A percentile compares a stretch with the other conserved stretches of the same genome.
phyloP scores from a whole-genome alignment of 805 yeast species.

The Wickerhamiella brachini region DNA sequence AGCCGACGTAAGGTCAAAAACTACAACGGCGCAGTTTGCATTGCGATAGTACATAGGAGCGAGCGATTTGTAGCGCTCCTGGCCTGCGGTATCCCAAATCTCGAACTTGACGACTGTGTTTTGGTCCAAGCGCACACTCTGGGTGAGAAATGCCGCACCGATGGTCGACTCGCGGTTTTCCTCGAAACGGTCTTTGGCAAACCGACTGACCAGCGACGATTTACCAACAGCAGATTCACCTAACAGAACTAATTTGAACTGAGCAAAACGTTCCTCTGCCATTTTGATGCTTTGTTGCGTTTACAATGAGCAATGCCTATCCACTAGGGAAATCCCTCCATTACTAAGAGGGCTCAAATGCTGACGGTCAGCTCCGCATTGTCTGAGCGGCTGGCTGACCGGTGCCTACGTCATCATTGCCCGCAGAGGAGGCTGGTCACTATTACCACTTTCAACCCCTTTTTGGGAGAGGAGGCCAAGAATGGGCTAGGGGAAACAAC shows the following conservation, averaged over 20 bases:
- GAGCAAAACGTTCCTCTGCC: constrained; percentile 26
- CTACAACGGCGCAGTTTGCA: constrained; percentile 73
- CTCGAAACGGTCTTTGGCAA: constrained; percentile 57
- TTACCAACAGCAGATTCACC: constrained; percentile 80
- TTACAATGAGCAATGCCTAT: background rate
- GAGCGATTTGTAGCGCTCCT: constrained; percentile 66
- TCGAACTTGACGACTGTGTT: constrained; percentile 34
- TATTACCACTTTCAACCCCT: background rate
- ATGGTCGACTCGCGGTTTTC: constrained; percentile 78
- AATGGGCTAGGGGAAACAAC: too few species aligned
- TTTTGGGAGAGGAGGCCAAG: too few species aligned
- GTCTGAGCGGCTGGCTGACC: too few species aligned
- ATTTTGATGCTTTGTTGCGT: background rate
- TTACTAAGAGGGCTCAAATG: background rate
- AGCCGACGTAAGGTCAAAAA: constrained; percentile 62
- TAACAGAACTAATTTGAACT: constrained; percentile 56
- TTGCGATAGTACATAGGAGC: constrained; percentile 79
- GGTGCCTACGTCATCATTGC: background rate
- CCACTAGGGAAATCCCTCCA: background rate
- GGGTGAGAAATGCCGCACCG: constrained; percentile 97
- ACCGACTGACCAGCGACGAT: constrained; percentile 67
- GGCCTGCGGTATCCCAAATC: constrained; percentile 92
- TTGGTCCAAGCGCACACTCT: constrained; percentile 39
- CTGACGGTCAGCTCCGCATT: background rate
- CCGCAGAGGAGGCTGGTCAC: background rate